Evolutionary conservation across 768 basidiomycete genomes (phyloP).

Genomic region (Collybiopsis confluens): DNA sequence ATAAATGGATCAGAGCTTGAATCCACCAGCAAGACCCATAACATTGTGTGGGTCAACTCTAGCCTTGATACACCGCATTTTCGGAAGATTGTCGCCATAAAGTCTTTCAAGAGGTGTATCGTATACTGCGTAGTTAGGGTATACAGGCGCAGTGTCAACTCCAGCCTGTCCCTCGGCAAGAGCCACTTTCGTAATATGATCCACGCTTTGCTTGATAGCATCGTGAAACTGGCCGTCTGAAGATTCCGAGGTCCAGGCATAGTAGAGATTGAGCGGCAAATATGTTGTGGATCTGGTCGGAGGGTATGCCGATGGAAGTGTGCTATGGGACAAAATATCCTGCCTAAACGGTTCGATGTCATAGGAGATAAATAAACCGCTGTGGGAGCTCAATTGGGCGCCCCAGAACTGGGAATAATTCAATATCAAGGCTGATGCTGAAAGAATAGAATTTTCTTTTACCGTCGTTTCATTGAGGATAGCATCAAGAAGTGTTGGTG

Average conservation of each 20-base stretch:
- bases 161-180: constrained; percentile 34
- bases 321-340: constrained; percentile 31
- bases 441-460: constrained; percentile 10
- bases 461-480: constrained; percentile 28
- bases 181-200: constrained; percentile 34
- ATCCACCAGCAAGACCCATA: constrained; percentile 67
- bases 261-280: constrained; percentile 44
- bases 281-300: constrained; percentile 30
- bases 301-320: constrained; percentile 42
- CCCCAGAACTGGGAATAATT: constrained; percentile 26
- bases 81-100: constrained; percentile 24
- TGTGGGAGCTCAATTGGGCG: constrained; percentile 17
- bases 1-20: constrained; percentile 43
- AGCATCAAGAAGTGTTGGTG: constrained; percentile 19
- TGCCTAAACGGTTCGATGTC: constrained; percentile 36
- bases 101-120: constrained; percentile 47
- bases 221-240: constrained; percentile 37
- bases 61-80: constrained; percentile 36
- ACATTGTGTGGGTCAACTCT: constrained; percentile 51
- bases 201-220: constrained; percentile 34
- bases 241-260: constrained; percentile 36
- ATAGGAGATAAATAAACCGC: constrained; percentile 29
- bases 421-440: background rate
- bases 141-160: constrained; percentile 34
- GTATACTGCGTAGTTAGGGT: constrained; percentile 57